Evolutionary conservation across 768 basidiomycete species (phyloP), one percentile per base, ranked within the genome.

Genomic region (Mycena maculata): DNA sequence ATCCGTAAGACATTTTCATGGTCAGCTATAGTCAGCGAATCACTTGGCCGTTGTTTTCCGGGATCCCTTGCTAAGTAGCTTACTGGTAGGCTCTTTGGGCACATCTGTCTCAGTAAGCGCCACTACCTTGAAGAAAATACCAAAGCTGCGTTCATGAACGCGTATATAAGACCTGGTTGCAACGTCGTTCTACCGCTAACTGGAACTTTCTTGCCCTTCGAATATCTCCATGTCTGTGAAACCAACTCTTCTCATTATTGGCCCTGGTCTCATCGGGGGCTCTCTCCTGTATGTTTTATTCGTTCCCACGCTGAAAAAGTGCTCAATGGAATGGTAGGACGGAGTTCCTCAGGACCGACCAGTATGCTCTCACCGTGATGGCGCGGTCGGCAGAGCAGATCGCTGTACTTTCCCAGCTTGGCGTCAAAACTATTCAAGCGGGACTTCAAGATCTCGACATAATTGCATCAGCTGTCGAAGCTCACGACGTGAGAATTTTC

Each of bases 221-320:
- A 13, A 36, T 36, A 48, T 27, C 25, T 48, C n/a, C 27, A 56
- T 56, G 54, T 18, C 54, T 27, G 10, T 28, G 39, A 56, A 56
- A 56, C 54, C 54, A 28, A 56, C 54, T 16, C 54, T 56, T n/a
- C 54, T 56, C 39, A 42, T 56, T 16, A 56, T 56, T 18, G 54
- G 54, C 38, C 54, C 54, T 20, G 54, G 54, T 27, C 54, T 56
- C 39, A 42, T 56, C 38, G 54, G 54, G 9, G 54, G 54, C 38
- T 56, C 54, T 10, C 39, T 56, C 15, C 54, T 56, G 54, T 56
- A 27, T 18, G 41, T 42, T 42, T 42, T 41, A 30, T 25, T 11
- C 23, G 5, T 23, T 13, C 6, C 16, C 28, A 3, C 18, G 2
- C 18, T 25, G 18, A 39, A 41, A 27, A 27, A 5, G 41, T 23